Evolutionary conservation across 495 filamentous ascomycete species (phyloP), one percentile per base, ranked within the genome.

Genomic region (Penicillium dipodomyicola): DNA sequence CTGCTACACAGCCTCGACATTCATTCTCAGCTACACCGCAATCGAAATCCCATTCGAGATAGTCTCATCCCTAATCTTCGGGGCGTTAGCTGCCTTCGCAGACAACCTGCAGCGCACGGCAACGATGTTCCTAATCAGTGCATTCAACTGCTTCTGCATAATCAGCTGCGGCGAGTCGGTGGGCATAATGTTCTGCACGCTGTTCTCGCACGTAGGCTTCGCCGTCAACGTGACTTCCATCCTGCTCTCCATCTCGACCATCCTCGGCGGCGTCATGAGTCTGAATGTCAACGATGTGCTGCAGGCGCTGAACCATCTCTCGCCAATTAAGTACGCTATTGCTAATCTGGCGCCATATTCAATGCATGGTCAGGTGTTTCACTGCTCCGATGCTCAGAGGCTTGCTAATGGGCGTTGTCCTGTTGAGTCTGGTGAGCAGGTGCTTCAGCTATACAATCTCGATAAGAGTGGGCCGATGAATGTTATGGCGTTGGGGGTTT

Each of bases 181-280:
- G n/a, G 88, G 88, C 0, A 90, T 91, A 59, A 83, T 89, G 71
- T 90, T 91, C 72, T 89, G 87, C 64, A 90, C 88, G 1, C 72
- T 90, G 7, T 87, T 90, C 69, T 67, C 72, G 32, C 88, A 91
- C 61, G 86, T 86, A 0, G 88, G 88, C 2, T 90, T 91, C 66
- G 85, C 87, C 9, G 80, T 90, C 44, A 89, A 88, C 57, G 65
- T 89, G 40, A 87, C 82, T 3, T 82, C 78, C 2, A 78, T 87
- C 41, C 64, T 90, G 4, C 71, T 90, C 0, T 82, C 80, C 0
- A 78, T 91, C 23, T 81, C 86, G 1, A 82, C 81, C 23, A 77
- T 87, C 63, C 86, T 90, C 73, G 78, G 81, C 4, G 88, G 88
- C 3, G 75, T 89, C 37, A 81, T 90, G 78, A 85, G 80, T 57